Evolutionary conservation across 78 protist genomes (phyloP), one percentile per base, ranked within the genome.

Genomic region (Pigoraptor vietnamica): DNA sequence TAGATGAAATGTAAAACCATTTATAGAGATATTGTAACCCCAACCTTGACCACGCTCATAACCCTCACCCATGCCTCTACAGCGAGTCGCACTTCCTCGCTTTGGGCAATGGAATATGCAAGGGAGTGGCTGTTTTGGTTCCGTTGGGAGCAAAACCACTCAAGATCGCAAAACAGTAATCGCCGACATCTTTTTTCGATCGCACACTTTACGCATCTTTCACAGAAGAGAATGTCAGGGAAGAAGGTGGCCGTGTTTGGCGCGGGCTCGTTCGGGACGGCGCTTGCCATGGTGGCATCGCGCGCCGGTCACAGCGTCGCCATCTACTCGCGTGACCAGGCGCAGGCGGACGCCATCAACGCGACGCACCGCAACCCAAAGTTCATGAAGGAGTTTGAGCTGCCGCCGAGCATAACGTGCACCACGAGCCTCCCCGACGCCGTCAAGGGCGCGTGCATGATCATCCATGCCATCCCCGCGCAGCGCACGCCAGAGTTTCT

Each of bases 391-490:
- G 55, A 87, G 2, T 1, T 37, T 1, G 9, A 23, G 37, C 91
- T 92, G 19, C 94, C 94, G 0, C 21, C 0, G 34, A 0, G 0
- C 14, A 89, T 92, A 29, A 14, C 32, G 24, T 91, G 91, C 33
- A 92, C 94, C 10, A 37, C 86, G 34, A 82, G 81, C 89, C 19
- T 39, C 23, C 84, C 29, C 37, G 39, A 39, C 24, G 94, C 94
- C 19, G 35, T 92, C 37, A 34, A 24, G 0, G 90, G 81, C 25
- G 91, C 86, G 32, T 25, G 34, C 33, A 55, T 37, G 24, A 89
- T 92, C 40, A 35, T 89, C 67, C 94, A 92, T 83, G 94, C 94
- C 10, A 86, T 92, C 34, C 94, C 94, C 2, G 91, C 48, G 36
- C 94, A 92, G 92, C 79, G 32, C 67, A 32, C 90, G 0, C 87